These are phyloP conservation scores for Penicillium expansum DNA, from an alignment of 2,329 filamentous ascomycete genomes.

Conservation along the genomic window DNA sequence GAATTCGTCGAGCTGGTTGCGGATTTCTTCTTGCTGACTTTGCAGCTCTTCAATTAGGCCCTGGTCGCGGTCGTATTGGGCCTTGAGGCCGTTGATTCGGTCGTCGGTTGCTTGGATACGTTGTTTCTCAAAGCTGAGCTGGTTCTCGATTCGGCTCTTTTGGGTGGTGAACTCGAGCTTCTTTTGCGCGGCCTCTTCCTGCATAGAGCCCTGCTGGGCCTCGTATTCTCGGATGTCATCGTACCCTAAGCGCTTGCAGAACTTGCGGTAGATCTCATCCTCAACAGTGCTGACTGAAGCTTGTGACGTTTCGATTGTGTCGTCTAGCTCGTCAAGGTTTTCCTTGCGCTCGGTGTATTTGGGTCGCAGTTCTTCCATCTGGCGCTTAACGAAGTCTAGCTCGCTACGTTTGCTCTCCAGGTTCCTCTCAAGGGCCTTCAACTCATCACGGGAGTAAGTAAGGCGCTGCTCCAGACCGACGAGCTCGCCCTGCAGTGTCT, in stretches of 20 bases:
- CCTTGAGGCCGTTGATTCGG: conserved; percentile 67
- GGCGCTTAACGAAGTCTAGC: conserved; percentile 67
- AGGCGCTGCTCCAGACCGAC: conserved; percentile 75
- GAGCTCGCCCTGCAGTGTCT: conserved; percentile 75
- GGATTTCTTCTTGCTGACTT: conserved; percentile 69
- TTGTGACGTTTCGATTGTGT: conserved; percentile 56
- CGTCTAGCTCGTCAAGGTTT: conserved; percentile 63
- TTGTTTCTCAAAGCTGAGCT: conserved; percentile 65
- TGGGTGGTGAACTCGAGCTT: conserved; percentile 84
- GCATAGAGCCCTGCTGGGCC: conserved; percentile 83
- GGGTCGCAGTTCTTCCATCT: conserved; percentile 72
- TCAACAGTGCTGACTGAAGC: conserved; percentile 75
- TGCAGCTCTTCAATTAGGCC: conserved; percentile 68
- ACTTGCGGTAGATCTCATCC: conserved; percentile 79
- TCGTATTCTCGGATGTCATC: conserved; percentile 89
- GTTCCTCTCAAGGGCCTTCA: conserved; percentile 77
- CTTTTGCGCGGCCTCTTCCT: conserved; percentile 85
- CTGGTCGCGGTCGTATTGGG: conserved; percentile 63
- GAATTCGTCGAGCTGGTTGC: conserved; percentile 68
- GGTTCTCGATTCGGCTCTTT: conserved; percentile 59
- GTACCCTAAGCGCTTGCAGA: conserved; percentile 85
- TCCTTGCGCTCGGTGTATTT: conserved; percentile 71
- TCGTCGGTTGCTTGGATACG: conserved; percentile 67
- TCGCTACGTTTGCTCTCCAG: conserved; percentile 80
- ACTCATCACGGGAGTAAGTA: conserved; percentile 68